Base-by-base conservation (phyloP, 2,329 filamentous ascomycete genomes). In the Chaetomiaceae sp. region DNA sequence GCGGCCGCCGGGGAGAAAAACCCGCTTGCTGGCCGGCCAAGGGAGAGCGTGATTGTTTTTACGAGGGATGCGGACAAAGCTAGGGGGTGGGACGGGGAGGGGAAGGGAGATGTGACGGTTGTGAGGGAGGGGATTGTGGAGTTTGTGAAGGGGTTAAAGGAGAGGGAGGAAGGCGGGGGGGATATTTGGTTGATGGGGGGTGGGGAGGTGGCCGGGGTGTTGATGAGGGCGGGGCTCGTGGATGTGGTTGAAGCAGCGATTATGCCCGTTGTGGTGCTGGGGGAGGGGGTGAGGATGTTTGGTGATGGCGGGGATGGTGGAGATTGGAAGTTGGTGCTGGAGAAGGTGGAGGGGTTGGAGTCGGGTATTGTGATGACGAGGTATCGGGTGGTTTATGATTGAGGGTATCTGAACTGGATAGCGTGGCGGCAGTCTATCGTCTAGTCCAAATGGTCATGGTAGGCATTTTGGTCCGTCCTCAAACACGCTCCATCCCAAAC, bases 181-280 rank as follows among this genome's bases (percentile, higher is more conserved):
- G 60, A 67, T 31, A 62, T 69, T 5, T 70, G 68, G 68, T 57
- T 70, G 1, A 67, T 70, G 64, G 68, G 68, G 6, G 68, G 68
- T 0, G 63, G 62, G 0, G 47, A 55, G 37, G 54, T 70, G 17
- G 65, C 62, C 20, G 48, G 58, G 9, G 45, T 55, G n/a, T 63
- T 62, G 23, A 48, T 69, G 5, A 55, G 59, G 9, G 62, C 60
- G 5, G 59, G 60, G 4, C 43, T 69, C 20, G 49, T 70, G 16
- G 65, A 68, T 21, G 51, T 56, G 0, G 46, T 69, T 3, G 67
- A 70, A 53, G 55, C 55, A 23, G 60, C 63, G 6, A 49, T 63
- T 20, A 63, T 65, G 55, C 63, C 63, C 9, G 60, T 58, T 9
- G 37, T 63, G 17, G 49, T 63, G 14, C 25, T 27, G 6, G 51